Percentiles rank a stretch among this genome's conserved stretches.
Evolutionary conservation across 106 monocot genomes (phyloP).

Genomic region (Ottelia alismoides): DNA sequence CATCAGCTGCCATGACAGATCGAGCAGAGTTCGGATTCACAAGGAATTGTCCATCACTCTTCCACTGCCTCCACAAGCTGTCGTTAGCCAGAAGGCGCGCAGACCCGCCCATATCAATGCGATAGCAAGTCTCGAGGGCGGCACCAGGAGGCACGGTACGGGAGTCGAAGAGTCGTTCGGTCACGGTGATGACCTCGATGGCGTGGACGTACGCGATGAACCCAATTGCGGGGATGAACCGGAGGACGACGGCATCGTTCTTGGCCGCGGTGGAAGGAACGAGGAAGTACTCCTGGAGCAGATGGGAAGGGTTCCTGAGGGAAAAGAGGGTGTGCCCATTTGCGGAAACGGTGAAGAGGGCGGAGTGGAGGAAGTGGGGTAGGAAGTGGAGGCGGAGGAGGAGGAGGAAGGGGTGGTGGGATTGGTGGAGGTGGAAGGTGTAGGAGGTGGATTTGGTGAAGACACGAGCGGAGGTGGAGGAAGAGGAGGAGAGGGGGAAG

Average conservation of each 20-base stretch:
- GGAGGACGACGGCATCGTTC: slow-evolving; percentile 11
- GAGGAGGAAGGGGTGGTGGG: slow-evolving; percentile 22
- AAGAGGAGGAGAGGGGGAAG: slow-evolving; percentile 15
- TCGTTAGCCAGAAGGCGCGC: slow-evolving; percentile 25
- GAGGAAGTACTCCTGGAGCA: no score
- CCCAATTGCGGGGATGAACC: slow-evolving; percentile 18
- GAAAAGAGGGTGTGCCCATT: slow-evolving; percentile 13
- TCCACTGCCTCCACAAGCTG: slow-evolving; percentile 45
- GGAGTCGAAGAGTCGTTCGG: slow-evolving; percentile 14
- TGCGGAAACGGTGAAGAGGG: slow-evolving; percentile 27
- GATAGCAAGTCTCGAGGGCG: slow-evolving; percentile 34
- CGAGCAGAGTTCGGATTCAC: slow-evolving; percentile 24
- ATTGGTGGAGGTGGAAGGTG: slow-evolving; percentile 9
- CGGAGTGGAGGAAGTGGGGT: slow-evolving; percentile 18
- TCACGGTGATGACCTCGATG: slow-evolving; percentile 40
- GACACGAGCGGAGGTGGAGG: slow-evolving; percentile 23
- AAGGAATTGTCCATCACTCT: slow-evolving; percentile 29
- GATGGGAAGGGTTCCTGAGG: slow-evolving; percentile 21
- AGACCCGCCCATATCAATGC: slow-evolving; percentile 51
- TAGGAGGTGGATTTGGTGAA: slow-evolving; percentile 20
- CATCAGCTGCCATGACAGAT: slow-evolving; percentile 18
- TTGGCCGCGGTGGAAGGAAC: not conserved
- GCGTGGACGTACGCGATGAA: slow-evolving; percentile 50
- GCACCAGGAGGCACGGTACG: slow-evolving; percentile 8
- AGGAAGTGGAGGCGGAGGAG: no score